Conservation (phyloP, 1,284 basidiomycete species). For the Neolentinus lepideus region DNA sequence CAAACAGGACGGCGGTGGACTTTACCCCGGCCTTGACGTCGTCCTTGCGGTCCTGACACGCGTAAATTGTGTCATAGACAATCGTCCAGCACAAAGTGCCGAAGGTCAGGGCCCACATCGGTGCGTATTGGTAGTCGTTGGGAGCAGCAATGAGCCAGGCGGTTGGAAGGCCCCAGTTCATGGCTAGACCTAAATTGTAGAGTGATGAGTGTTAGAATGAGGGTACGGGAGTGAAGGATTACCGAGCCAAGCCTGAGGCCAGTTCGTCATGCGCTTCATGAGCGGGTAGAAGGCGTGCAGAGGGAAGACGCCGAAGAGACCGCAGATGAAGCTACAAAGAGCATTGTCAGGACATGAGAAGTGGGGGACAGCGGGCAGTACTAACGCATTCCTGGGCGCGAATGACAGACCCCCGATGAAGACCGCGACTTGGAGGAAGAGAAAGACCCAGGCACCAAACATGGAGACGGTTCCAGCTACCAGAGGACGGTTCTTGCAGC, state of each 20-base stretch:
- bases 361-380: not conserved
- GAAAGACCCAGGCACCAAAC: conserved; percentile 29
- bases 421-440: conserved; percentile 24
- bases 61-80: conserved; percentile 39
- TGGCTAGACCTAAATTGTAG: not conserved
- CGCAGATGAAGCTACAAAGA: not conserved
- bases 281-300: conserved; percentile 34
- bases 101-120: conserved; percentile 10
- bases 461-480: conserved; percentile 41
- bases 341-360: not conserved
- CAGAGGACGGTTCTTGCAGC: conserved; percentile 38
- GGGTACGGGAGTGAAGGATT: not conserved
- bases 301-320: conserved; percentile 23
- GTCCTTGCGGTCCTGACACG: conserved; percentile 33
- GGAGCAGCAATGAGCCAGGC: not conserved
- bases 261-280: conserved; percentile 55
- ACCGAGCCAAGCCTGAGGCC: conserved; percentile 78
- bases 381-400: not conserved
- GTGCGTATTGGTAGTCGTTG: not conserved
- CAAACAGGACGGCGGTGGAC: conserved; percentile 38
- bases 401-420: not conserved
- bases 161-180: not conserved
- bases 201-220: not conserved
- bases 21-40: conserved; percentile 37
- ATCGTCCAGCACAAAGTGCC: conserved; percentile 50